Evolutionary conservation across 352 stramenopile genomes (phyloP).

Genomic region (Thalassiosira mediterranea): DNA sequence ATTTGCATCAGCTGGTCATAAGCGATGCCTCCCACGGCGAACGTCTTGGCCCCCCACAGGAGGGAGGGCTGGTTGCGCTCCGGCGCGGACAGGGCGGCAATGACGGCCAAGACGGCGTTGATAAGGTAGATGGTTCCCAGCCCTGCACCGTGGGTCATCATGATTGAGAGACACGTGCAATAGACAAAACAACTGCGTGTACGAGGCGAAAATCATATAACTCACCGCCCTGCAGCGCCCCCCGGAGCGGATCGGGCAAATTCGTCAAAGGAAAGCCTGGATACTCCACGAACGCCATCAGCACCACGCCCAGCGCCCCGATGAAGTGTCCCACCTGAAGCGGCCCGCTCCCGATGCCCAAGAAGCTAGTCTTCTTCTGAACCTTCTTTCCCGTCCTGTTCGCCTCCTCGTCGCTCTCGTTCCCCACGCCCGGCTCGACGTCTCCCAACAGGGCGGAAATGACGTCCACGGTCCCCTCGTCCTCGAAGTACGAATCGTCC

Average conservation of each 20-base stretch:
- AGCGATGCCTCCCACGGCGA: slow-evolving; percentile 78
- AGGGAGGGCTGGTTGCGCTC: slow-evolving; percentile 59
- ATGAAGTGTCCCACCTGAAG: slow-evolving; percentile 83
- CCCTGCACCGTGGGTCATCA: slow-evolving; percentile 43
- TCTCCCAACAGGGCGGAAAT: slow-evolving; percentile 74
- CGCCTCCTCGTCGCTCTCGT: slow-evolving; percentile 18
- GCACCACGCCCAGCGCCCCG: slow-evolving; percentile 67
- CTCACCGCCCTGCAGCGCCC: slow-evolving; percentile 72
- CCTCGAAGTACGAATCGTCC: slow-evolving; percentile 78
- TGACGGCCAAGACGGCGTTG: slow-evolving; percentile 70
- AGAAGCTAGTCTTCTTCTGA: slow-evolving; percentile 67
- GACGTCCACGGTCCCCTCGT: slow-evolving; percentile 62
- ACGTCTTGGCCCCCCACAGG: slow-evolving; percentile 77
- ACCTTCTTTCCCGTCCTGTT: slow-evolving; percentile 52
- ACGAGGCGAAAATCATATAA: slow-evolving; percentile 5
- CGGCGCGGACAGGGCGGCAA: slow-evolving; percentile 64
- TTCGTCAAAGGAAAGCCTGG: slow-evolving; percentile 84
- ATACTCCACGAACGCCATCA: slow-evolving; percentile 83
- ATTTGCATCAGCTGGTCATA: slow-evolving; percentile 81
- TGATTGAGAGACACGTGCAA: not conserved
- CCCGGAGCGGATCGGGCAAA: slow-evolving; percentile 71
- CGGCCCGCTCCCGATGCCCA: slow-evolving; percentile 73
- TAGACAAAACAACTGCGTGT: too few relatives aligned
- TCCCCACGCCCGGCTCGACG: slow-evolving; percentile 37
- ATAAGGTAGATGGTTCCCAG: slow-evolving; percentile 76